A percentile compares a stretch with the other conserved stretches of the same genome.
Evolutionary conservation across 495 filamentous ascomycete genomes (phyloP).

Genomic region (Trichoderma gamsii): DNA sequence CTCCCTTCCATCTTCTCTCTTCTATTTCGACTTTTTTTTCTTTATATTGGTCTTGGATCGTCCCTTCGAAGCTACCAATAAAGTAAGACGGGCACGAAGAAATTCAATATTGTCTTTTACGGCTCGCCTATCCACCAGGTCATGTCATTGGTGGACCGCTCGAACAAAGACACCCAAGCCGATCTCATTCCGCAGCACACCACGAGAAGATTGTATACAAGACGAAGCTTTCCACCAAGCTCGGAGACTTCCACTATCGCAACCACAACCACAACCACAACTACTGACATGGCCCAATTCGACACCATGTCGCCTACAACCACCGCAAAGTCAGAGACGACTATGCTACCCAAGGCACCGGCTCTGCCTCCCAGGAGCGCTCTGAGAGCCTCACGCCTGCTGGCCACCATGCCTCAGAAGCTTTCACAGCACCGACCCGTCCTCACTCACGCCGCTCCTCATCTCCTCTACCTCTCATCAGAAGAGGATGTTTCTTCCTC

Average conservation of each 20-base stretch:
- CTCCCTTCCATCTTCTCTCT: not conserved
- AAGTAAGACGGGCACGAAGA: not conserved
- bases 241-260: not conserved
- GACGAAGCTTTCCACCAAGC: not conserved
- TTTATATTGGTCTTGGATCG: not conserved
- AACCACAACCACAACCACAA: not conserved
- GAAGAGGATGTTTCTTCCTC: constrained; percentile 47
- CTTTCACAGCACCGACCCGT: constrained; percentile 22
- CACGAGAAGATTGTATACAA: not conserved
- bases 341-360: not conserved
- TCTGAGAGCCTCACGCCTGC: constrained; percentile 37
- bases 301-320: not conserved
- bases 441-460: constrained; percentile 30
- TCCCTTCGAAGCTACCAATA: not conserved
- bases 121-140: not conserved
- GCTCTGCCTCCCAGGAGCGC: constrained; percentile 37
- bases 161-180: not conserved
- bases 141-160: not conserved
- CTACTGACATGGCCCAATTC: not conserved
- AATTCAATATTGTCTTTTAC: not conserved
- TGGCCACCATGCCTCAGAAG: constrained; percentile 35
- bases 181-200: not conserved
- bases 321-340: not conserved
- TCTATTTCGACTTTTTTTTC: not conserved
- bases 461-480: constrained; percentile 45